These are phyloP conservation scores for Alloteropsis angusta DNA, from an alignment of 202 grass and related monocot genomes.

Conservation along the genomic window DNA sequence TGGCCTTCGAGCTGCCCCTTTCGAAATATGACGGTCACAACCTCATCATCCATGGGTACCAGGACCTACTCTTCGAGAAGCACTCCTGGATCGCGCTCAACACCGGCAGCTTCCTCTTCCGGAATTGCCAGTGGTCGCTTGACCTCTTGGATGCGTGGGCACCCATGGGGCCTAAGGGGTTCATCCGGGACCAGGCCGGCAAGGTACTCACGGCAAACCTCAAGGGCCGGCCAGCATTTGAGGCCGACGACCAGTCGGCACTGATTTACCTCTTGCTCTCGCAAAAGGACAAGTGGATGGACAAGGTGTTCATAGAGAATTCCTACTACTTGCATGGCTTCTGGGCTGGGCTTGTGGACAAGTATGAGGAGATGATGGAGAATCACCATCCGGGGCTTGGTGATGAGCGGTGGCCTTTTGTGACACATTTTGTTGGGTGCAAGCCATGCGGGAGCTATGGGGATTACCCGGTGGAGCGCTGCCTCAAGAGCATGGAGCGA, in stretches of 20 bases:
- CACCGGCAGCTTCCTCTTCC: constrained; percentile 86
- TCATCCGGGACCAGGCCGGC: constrained; percentile 50
- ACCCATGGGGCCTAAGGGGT: constrained; percentile 79
- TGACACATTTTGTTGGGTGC: constrained; percentile 92
- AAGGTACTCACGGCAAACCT: constrained; percentile 72
- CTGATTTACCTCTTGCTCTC: constrained; percentile 77
- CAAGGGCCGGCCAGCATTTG: constrained; percentile 72
- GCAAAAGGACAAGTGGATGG: constrained; percentile 68
- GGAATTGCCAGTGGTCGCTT: constrained; percentile 93
- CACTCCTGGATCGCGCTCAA: constrained; percentile 92
- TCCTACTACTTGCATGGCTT: constrained; percentile 87
- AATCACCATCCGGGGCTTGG: constrained; percentile 78
- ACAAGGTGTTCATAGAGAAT: constrained; percentile 81
- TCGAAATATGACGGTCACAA: constrained; percentile 51
- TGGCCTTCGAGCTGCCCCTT: constrained; percentile 88
- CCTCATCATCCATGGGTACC: constrained; percentile 90
- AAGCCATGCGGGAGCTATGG: constrained; percentile 93
- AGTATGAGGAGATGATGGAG: constrained; percentile 95
- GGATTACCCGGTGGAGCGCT: constrained; percentile 78
- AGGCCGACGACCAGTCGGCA: constrained; percentile 89
- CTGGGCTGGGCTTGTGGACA: constrained; percentile 82
- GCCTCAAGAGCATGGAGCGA: constrained; percentile 88
- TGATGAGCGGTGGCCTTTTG: constrained; percentile 90
- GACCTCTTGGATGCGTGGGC: constrained; percentile 83
- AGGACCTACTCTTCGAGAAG: constrained; percentile 74